A percentile compares a stretch with the other conserved stretches of the same genome.
These are phyloP conservation scores for Exobasidium cylindrosporum DNA, from an alignment of 1,284 basidiomycete genomes.

Conservation along the genomic window DNA sequence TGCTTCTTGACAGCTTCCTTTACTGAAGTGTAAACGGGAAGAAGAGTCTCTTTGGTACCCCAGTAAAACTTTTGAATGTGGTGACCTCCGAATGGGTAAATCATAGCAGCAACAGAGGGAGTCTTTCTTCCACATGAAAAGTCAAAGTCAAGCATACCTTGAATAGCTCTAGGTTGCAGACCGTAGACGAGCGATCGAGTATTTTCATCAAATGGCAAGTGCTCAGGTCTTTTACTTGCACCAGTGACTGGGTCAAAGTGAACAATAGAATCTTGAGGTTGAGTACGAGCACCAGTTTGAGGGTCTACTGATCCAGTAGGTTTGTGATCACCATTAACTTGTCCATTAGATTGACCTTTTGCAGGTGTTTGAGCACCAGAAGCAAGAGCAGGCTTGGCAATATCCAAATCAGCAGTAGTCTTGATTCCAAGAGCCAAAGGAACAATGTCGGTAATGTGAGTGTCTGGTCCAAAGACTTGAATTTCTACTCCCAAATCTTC, in stretches of 20 bases:
- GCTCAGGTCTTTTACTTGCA: constrained; percentile 35
- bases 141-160: constrained; percentile 99
- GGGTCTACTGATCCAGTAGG: constrained; percentile 69
- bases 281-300: constrained; percentile 69
- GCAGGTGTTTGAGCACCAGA: constrained; percentile 40
- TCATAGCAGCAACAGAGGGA: constrained; percentile 98
- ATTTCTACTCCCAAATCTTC: constrained; percentile 97
- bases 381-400: constrained; percentile 54
- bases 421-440: constrained; percentile 87
- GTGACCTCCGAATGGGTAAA: constrained; percentile 99
- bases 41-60: constrained; percentile 97
- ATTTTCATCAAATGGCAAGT: constrained; percentile 67
- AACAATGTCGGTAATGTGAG: constrained; percentile 97
- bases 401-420: constrained; percentile 42
- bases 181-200: constrained; percentile 97
- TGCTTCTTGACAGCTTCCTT: constrained; percentile 92
- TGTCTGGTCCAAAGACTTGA: constrained; percentile 92
- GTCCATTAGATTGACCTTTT: constrained; percentile 23
- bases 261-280: constrained; percentile 80
- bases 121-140: constrained; percentile 89
- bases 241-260: constrained; percentile 65
- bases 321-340: constrained; percentile 47
- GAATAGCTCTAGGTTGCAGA: constrained; percentile 97
- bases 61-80: constrained; percentile 99
- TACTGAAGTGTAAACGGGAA: constrained; percentile 93